phyloP scores from a whole-genome alignment of 2,329 filamentous ascomycete genomes.

The Aspergillus sp. region DNA sequence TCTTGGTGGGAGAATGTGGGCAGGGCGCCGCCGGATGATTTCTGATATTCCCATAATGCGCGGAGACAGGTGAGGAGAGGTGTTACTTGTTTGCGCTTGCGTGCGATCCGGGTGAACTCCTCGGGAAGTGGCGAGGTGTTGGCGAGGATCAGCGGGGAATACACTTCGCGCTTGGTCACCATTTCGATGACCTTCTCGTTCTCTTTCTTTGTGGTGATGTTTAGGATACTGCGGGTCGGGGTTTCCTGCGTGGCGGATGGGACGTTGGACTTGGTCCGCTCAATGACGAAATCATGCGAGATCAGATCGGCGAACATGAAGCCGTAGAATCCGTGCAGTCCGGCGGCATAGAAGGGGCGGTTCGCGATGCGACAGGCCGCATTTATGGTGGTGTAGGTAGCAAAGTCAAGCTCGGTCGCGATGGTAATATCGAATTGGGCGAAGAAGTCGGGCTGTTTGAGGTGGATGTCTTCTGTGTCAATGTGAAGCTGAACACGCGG shows the following conservation, averaged over 20 bases:
- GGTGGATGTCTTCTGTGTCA: conserved; percentile 67
- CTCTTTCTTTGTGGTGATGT: conserved; percentile 68
- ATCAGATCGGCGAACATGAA: conserved; percentile 95
- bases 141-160: conserved; percentile 83
- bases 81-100: conserved; percentile 71
- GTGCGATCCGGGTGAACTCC: conserved; percentile 67
- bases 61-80: conserved; percentile 82
- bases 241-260: conserved; percentile 67
- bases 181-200: conserved; percentile 76
- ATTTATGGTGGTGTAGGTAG: conserved; percentile 76
- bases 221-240: conserved; percentile 72
- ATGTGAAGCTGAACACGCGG: conserved; percentile 77
- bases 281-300: conserved; percentile 83
- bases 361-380: conserved; percentile 77
- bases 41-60: conserved; percentile 85
- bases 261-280: conserved; percentile 79
- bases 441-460: conserved; percentile 74
- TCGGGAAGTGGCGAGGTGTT: conserved; percentile 75
- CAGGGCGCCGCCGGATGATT: conserved; percentile 55
- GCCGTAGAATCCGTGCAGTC: conserved; percentile 85
- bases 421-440: conserved; percentile 80
- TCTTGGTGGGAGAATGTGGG: conserved; percentile 64
- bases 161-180: conserved; percentile 88
- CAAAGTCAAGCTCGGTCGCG: conserved; percentile 80
- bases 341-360: conserved; percentile 84